phyloP scores from a whole-genome alignment of 129 eudicot species.

The Tagetes erecta region DNA sequence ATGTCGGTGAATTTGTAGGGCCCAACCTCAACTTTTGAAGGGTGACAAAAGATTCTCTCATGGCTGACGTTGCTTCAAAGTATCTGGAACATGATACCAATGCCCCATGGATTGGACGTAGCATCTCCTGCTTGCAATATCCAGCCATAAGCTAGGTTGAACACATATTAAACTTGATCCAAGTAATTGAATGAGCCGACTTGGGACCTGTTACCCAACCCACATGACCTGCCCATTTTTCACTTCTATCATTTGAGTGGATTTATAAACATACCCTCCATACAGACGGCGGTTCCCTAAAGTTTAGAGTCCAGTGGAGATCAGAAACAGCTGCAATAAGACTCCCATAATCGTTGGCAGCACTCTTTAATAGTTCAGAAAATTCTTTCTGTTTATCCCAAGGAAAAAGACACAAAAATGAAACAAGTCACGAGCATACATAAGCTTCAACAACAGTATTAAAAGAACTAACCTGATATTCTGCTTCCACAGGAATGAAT shows the following conservation, averaged over 20 bases:
- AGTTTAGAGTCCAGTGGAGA: conserved; percentile 86
- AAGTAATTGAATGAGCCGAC: background rate
- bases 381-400: conserved; percentile 79
- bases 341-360: conserved; percentile 90
- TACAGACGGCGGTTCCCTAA: conserved; percentile 82
- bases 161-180: conserved; percentile 1
- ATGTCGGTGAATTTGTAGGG: conserved; percentile 34
- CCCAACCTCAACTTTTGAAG: conserved; percentile 71
- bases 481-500: conserved; percentile 96
- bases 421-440: background rate
- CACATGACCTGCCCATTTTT: background rate
- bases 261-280: conserved; percentile 70
- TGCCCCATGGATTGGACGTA: conserved; percentile 85
- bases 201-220: background rate
- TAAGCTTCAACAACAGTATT: conserved; percentile 8
- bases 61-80: conserved; percentile 91
- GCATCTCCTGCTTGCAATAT: conserved; percentile 67
- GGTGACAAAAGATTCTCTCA: conserved; percentile 87
- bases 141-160: background rate
- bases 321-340: conserved; percentile 75
- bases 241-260: background rate
- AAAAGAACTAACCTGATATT: conserved; percentile 66
- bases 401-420: background rate
- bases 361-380: conserved; percentile 69
- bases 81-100: conserved; percentile 85